Evolutionary conservation across 108 stramenopile genomes (phyloP).

Genomic region (Stephanodiscus minutulus): DNA sequence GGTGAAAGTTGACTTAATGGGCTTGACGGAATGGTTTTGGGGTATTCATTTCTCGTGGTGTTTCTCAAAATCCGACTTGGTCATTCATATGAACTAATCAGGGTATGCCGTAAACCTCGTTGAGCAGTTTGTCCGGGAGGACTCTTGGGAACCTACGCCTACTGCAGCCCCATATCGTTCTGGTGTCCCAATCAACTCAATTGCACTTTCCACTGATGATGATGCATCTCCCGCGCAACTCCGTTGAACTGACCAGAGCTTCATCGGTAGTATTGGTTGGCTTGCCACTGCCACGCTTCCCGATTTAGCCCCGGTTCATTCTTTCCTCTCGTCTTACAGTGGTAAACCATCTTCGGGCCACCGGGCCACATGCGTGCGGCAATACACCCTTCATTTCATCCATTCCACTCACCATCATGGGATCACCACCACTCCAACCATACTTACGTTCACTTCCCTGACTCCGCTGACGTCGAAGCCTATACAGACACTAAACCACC

Average conservation of each 20-base stretch:
- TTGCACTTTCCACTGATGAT: neutral
- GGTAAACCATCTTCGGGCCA: neutral
- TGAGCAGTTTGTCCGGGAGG: conserved; percentile 12
- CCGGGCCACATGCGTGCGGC: neutral
- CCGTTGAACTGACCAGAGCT: conserved; percentile 1
- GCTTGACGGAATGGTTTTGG: conserved; percentile 6
- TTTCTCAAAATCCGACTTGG: conserved; percentile 9
- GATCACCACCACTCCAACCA: neutral
- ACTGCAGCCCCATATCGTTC: conserved; percentile 21
- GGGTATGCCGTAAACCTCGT: conserved; percentile 12
- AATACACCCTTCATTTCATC: neutral
- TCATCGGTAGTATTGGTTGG: neutral
- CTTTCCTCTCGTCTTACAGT: neutral
- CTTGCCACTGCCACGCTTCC: neutral
- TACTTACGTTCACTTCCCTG: neutral
- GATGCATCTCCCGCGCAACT: conserved; percentile 2
- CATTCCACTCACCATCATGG: neutral
- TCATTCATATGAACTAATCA: conserved; percentile 22
- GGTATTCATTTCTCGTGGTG: conserved; percentile 16
- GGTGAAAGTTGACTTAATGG: conserved; percentile 15
- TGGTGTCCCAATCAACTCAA: conserved; percentile 22
- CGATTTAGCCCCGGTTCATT: neutral
- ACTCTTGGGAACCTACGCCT: neutral
- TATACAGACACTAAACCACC: neutral
- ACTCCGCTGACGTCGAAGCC: neutral